Evolutionary conservation across 352 stramenopile species (phyloP), one percentile per base, ranked within the genome.

Genomic region (Halophytophthora batemanensis): DNA sequence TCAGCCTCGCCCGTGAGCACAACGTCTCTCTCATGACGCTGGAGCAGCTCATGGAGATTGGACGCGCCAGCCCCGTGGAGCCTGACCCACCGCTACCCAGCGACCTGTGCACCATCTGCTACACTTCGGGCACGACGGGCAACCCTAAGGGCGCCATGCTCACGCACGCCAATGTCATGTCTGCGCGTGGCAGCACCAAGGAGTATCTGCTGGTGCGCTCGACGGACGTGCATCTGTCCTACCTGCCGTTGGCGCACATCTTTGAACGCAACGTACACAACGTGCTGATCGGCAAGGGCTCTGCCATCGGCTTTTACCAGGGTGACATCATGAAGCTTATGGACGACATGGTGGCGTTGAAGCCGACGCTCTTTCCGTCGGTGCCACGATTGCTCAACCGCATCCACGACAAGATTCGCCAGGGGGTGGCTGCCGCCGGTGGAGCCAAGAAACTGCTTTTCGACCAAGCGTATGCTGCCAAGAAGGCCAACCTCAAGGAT

Each of bases 351-450:
- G 64, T 79, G 39, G 84, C 69, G 28, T 87, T 97, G 53, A 69
- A 86, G 47, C 93, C 93, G 0, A 98, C 93, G 7, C 56, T 96
- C 0, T 93, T 98, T 58, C 70, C 79, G 15, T 86, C 83, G 1
- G 94, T 98, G 43, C 96, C 96, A 8, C 75, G 96, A 2, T 77
- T 99, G 14, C 65, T 98, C 38, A 98, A 98, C 63, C 95, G 96
- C 55, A 93, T 98, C 38, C 82, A 98, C 64, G 90, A 98, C 75
- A 97, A 97, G 51, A 74, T 96, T 51, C 77, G 75, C 49, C 65
- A 77, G 19, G 69, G 65, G 5, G 76, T 82, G 5, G 49, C 53
- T 7, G 66, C 61, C 3, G 85, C 83, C 6, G 89, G 87, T 44
- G 85, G 83, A 11, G 38, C 93, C 19, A 96, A 97, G 52, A 73